phyloP scores from a whole-genome alignment of 2,329 filamentous ascomycete genomes.

The Helotiales sp. region DNA sequence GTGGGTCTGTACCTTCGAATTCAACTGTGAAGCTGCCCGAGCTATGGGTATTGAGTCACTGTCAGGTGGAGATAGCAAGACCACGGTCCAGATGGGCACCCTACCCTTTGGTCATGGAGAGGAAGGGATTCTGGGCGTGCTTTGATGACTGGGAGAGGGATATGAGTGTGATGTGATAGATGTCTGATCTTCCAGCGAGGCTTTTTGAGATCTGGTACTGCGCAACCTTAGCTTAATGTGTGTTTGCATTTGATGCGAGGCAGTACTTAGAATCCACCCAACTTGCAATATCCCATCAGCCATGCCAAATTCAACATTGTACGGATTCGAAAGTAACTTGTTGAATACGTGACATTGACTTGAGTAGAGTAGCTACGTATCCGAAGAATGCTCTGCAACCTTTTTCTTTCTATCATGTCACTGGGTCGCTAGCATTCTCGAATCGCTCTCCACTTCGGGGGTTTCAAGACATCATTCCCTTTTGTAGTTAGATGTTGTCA shows the following conservation, averaged over 20 bases:
- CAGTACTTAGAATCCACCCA: no score
- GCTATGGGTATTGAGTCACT: not conserved
- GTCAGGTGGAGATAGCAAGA: not conserved
- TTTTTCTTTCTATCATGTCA: no score
- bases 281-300: not conserved
- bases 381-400: no score
- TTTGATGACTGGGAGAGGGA: not conserved
- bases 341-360: not conserved
- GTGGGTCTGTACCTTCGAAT: not conserved
- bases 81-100: not conserved
- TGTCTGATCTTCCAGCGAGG: not conserved
- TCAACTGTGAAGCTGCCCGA: not conserved
- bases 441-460: no score
- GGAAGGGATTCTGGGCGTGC: not conserved
- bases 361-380: no score
- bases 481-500: no score
- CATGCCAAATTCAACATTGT: not conserved
- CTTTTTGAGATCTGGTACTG: not conserved
- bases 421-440: no score
- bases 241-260: not conserved
- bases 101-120: not conserved
- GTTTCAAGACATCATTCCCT: no score
- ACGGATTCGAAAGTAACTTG: not conserved
- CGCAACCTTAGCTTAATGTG: not conserved
- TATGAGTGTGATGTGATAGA: not conserved